These are phyloP conservation scores for Solanum neorickii DNA, from an alignment of 257 asterid genomes.

Conservation along the genomic window DNA sequence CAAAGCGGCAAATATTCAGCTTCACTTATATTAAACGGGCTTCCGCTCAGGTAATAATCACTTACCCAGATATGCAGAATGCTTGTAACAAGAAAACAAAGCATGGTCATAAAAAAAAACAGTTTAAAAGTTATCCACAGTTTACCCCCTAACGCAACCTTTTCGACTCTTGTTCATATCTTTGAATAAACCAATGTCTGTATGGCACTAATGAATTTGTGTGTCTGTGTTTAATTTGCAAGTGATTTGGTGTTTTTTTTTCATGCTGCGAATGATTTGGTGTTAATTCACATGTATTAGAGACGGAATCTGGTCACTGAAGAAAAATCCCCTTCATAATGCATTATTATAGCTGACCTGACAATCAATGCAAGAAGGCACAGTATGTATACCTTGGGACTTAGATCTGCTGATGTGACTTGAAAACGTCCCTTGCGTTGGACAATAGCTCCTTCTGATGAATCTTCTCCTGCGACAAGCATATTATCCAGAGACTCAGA, in stretches of 20 bases:
- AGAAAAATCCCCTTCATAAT: not conserved
- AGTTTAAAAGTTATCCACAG: not conserved
- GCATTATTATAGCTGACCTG: not conserved
- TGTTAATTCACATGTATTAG: not conserved
- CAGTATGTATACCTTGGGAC: slow-evolving; percentile 41
- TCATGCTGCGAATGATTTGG: not conserved
- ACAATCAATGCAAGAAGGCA: not conserved
- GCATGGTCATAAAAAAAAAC: not conserved
- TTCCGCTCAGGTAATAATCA: not conserved
- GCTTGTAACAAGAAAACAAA: not conserved
- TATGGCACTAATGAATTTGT: not conserved
- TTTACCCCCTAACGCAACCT: not conserved
- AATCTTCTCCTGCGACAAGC: slow-evolving; percentile 53
- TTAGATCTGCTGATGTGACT: slow-evolving; percentile 80
- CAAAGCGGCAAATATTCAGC: not conserved
- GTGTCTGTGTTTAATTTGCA: not conserved
- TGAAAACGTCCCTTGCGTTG: slow-evolving; percentile 95
- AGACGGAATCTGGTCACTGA: not conserved
- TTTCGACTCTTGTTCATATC: not conserved
- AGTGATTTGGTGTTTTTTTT: not conserved
- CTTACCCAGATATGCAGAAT: not conserved
- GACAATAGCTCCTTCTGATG: slow-evolving; percentile 66
- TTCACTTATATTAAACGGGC: not conserved
- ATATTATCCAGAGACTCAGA: slow-evolving; percentile 1
- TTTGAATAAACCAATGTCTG: not conserved